phyloP scores from a whole-genome alignment of 2,329 filamentous ascomycete genomes.

The Ascochyta viciae-villosae region DNA sequence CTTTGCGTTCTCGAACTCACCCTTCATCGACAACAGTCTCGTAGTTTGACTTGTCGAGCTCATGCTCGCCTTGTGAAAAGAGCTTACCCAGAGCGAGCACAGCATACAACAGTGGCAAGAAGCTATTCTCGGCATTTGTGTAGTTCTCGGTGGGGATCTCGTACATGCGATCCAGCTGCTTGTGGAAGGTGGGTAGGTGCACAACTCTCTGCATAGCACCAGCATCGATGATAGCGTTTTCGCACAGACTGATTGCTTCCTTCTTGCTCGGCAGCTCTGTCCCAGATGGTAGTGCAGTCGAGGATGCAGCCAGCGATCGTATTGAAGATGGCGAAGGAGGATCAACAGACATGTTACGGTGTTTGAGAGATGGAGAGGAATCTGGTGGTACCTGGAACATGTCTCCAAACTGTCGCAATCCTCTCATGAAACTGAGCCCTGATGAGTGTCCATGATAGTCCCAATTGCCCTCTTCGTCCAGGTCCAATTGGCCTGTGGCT shows the following conservation, averaged over 20 bases:
- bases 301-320: slow-evolving; percentile 66
- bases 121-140: slow-evolving; percentile 54
- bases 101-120: slow-evolving; percentile 57
- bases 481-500: slow-evolving; percentile 85
- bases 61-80: slow-evolving; percentile 51
- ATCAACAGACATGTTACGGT: slow-evolving; percentile 61
- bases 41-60: slow-evolving; percentile 51
- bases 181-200: slow-evolving; percentile 82
- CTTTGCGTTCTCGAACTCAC: slow-evolving; percentile 26
- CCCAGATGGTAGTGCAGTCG: slow-evolving; percentile 42
- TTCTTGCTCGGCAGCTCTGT: slow-evolving; percentile 71
- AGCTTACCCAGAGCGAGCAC: slow-evolving; percentile 57
- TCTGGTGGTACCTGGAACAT: slow-evolving; percentile 71
- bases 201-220: slow-evolving; percentile 73
- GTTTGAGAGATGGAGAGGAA: slow-evolving; percentile 63
- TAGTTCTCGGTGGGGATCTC: slow-evolving; percentile 63
- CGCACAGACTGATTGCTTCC: slow-evolving; percentile 63
- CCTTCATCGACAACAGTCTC: slow-evolving; percentile 58
- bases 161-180: slow-evolving; percentile 79
- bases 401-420: slow-evolving; percentile 86
- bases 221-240: slow-evolving; percentile 67
- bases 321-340: slow-evolving; percentile 74
- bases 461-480: slow-evolving; percentile 90
- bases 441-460: slow-evolving; percentile 96
- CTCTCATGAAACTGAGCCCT: slow-evolving; percentile 83